Base-by-base conservation (phyloP, 306 rosid genomes). In the Inga laurina region DNA sequence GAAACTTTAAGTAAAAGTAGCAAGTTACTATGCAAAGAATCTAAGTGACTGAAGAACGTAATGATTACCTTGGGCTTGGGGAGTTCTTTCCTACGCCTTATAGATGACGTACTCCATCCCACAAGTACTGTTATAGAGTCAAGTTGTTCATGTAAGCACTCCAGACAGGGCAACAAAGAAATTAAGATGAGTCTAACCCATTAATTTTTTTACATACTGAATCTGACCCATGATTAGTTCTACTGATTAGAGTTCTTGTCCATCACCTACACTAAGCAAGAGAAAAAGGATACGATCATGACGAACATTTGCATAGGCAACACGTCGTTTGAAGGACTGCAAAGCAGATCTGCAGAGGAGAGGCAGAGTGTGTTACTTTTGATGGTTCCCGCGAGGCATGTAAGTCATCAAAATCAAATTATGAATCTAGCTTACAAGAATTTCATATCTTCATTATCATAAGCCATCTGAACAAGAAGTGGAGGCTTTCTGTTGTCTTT, bases 71-170 rank as follows among this genome's bases (percentile, higher is more conserved):
- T 88, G 43, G 97, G 99, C 99, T 95, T 88, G 37, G 97, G 99
- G 51, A 95, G 95, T 82, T 95, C 98, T 21, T 74, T 82, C 75
- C 75, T 84, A 84, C 74, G 94, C 81, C 99, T 88, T 69, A 95
- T 82, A 70, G 99, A 95, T 30, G 99, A 92, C 14, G 99, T 93
- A 83, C 99, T 87, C 98, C 99, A 95, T 79, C 99, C 99, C 77
- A 93, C 99, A 70, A 95, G 89, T 35, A 87, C 99, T 95, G 86
- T 80, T 70, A 37, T 75, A 70, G 76, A 43, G 97, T 93, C 78
- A 92, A 91, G 94, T 85, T 66, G 41, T 85, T 65, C 82, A 62
- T 62, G 77, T 52, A 79, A 82, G 79, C 66, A 81, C 49, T 21
- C 48, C 5, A 69, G n/a, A 43, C 12, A 43, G 35, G 11, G 3